Base-by-base conservation (phyloP, 371 early-diverging fungal species). In the Rhizopus stolonifer region DNA sequence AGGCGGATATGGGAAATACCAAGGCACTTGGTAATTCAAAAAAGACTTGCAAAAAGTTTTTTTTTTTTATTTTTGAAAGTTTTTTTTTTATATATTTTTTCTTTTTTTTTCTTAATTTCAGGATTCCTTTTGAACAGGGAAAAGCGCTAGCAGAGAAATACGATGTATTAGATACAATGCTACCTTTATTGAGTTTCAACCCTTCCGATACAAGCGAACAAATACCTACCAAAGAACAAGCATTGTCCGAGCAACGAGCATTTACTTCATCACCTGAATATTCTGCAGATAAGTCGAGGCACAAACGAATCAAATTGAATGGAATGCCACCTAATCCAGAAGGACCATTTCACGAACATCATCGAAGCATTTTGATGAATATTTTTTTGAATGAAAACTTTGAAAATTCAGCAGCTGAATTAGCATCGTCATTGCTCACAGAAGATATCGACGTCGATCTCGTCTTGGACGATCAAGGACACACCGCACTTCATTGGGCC, bases 1-100 rank as follows among this genome's bases (percentile, higher is more conserved):
- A 76, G 98, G 98, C 15, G 98, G 98, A 22, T 96, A 96, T 72
- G 98, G 98, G 25, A 94, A 95, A 74, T 96, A 92, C 64, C 95
- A 96, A 75, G 98, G 98, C 36, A 93, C 93, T 14, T 94, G 85
- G 88, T 88, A 79, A 65, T 67, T 34, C 19, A 34, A 34, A 33
- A 11, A n/a, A 4, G 19, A 2, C 47, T 34, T 48, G 36, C 9
- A 40, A 42, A 42, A 14, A 51, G 23, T 9, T 7, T 26, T 24
- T n/a, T 17, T n/a, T 4, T 39, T 15, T 32, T 18, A 24, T 10
- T 48, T 46, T 29, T 40, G 25, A 8, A 17, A 51, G 23, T 9
- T 7, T 26, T 24, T n/a, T 17, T n/a, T 4, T 39, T 15, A 24
- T 18, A 24, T 10, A 17, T 7, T 26, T 24, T n/a, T 17, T n/a